Evolutionary conservation across 1,139 yeast species (phyloP).

Genomic region (Sugiyamaella grinbergsii): DNA sequence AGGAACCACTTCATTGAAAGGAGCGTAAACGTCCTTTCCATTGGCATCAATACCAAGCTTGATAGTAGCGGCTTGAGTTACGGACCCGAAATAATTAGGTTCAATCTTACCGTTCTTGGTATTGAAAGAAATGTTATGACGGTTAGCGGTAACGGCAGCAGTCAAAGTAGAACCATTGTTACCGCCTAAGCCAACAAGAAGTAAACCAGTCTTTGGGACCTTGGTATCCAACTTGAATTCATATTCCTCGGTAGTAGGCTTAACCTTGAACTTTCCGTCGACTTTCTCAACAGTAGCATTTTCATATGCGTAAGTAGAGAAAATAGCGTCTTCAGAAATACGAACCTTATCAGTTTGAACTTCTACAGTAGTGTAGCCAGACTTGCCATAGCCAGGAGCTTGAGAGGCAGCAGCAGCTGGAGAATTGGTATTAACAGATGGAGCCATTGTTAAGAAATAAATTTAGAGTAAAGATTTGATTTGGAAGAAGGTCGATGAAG

Average conservation of each 20-base stretch:
- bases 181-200: conserved; percentile 95
- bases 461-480: conserved; percentile 20
- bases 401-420: conserved; percentile 38
- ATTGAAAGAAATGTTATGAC: conserved; percentile 72
- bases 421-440: conserved; percentile 37
- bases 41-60: conserved; percentile 81
- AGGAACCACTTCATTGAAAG: conserved; percentile 87
- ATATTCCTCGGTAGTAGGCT: conserved; percentile 72
- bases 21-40: conserved; percentile 90
- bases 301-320: conserved; percentile 72
- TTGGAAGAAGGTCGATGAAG: conserved; percentile 1
- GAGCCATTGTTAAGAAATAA: conserved; percentile 39
- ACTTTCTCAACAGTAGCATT: conserved; percentile 61
- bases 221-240: conserved; percentile 83
- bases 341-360: conserved; percentile 62
- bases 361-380: conserved; percentile 53
- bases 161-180: conserved; percentile 93
- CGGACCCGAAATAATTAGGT: conserved; percentile 95
- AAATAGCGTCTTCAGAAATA: conserved; percentile 59
- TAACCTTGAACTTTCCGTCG: conserved; percentile 62
- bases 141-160: conserved; percentile 84
- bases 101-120: conserved; percentile 78
- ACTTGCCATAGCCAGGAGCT: conserved; percentile 41
- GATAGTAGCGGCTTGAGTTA: conserved; percentile 88
- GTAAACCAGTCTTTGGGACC: conserved; percentile 83